Evolutionary conservation across 306 rosid species (phyloP).

Genomic region (Cicer chorassanicum): DNA sequence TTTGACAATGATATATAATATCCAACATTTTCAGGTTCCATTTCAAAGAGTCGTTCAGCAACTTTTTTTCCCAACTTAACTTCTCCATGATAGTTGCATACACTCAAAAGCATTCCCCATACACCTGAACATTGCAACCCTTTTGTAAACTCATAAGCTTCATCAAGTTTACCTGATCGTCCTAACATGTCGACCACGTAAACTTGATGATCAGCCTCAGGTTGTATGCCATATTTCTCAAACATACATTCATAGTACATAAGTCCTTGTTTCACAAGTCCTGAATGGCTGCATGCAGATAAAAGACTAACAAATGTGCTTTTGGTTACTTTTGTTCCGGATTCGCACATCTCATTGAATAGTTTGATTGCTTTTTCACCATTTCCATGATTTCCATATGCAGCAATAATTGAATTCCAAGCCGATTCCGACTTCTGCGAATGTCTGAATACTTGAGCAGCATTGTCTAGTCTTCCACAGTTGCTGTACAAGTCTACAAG

Average conservation of each 20-base stretch:
- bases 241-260: slow-evolving; percentile 51
- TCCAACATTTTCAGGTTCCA: slow-evolving; percentile 65
- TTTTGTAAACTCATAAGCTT: slow-evolving; percentile 55
- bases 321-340: slow-evolving; percentile 52
- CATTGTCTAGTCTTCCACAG: slow-evolving; percentile 60
- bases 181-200: slow-evolving; percentile 63
- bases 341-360: slow-evolving; percentile 53
- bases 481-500: slow-evolving; percentile 63
- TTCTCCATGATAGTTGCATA: slow-evolving; percentile 68
- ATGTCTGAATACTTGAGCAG: slow-evolving; percentile 53
- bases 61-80: slow-evolving; percentile 57
- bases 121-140: slow-evolving; percentile 51
- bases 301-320: slow-evolving; percentile 66
- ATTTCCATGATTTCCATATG: slow-evolving; percentile 59
- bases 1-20: slow-evolving; percentile 64
- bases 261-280: slow-evolving; percentile 58
- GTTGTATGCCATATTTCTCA: slow-evolving; percentile 52
- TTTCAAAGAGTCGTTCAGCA: slow-evolving; percentile 55
- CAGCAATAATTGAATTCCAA: slow-evolving; percentile 68
- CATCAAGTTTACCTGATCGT: slow-evolving; percentile 56
- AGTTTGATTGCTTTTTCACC: slow-evolving; percentile 56
- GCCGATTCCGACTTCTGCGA: slow-evolving; percentile 56
- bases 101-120: slow-evolving; percentile 66
- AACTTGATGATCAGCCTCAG: slow-evolving; percentile 62
- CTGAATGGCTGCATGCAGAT: slow-evolving; percentile 69